Evolutionary conservation across 1,284 basidiomycete species (phyloP).

Genomic region (Xerocomus tenax): DNA sequence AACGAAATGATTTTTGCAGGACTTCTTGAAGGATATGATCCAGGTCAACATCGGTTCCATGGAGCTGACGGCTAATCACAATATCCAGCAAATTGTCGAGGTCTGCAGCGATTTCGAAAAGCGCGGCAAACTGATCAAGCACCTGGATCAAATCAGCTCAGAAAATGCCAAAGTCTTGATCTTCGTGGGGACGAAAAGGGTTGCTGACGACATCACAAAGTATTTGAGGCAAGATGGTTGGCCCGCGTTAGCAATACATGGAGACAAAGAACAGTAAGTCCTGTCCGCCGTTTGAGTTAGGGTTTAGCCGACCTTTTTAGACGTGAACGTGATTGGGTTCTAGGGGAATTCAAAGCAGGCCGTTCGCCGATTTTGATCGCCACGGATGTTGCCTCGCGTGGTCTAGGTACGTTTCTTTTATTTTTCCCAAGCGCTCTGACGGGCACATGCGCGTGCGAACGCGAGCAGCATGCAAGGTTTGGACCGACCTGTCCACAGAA

Average conservation of each 20-base stretch:
- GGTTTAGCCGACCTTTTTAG: conserved; percentile 36
- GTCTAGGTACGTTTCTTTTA: conserved; percentile 84
- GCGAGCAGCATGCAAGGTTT: conserved; percentile 28
- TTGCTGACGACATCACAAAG: conserved; percentile 97
- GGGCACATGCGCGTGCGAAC: conserved; percentile 24
- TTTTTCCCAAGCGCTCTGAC: conserved; percentile 28
- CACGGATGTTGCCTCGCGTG: conserved; percentile 96
- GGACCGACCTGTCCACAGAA: conserved; percentile 34
- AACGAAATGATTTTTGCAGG: conserved; percentile 38
- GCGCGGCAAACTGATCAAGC: conserved; percentile 90
- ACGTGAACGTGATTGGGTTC: conserved; percentile 97
- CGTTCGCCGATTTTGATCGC: conserved; percentile 96
- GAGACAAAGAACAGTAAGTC: conserved; percentile 91
- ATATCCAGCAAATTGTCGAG: conserved; percentile 92
- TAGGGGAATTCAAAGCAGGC: conserved; percentile 96
- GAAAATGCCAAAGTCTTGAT: conserved; percentile 99
- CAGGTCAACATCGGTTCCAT: conserved; percentile 99
- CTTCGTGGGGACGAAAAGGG: conserved; percentile 95
- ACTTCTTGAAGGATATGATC: conserved; percentile 93
- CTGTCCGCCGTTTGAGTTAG: conserved; percentile 5
- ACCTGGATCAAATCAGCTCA: conserved; percentile 91
- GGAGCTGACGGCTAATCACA: conserved; percentile 97
- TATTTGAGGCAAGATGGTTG: conserved; percentile 95
- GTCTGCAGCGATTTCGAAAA: conserved; percentile 98
- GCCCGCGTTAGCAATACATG: conserved; percentile 97